Percentiles rank a stretch among this genome's conserved stretches.
phyloP scores from a whole-genome alignment of 208 protist species.

The Trypanosoma avium region DNA sequence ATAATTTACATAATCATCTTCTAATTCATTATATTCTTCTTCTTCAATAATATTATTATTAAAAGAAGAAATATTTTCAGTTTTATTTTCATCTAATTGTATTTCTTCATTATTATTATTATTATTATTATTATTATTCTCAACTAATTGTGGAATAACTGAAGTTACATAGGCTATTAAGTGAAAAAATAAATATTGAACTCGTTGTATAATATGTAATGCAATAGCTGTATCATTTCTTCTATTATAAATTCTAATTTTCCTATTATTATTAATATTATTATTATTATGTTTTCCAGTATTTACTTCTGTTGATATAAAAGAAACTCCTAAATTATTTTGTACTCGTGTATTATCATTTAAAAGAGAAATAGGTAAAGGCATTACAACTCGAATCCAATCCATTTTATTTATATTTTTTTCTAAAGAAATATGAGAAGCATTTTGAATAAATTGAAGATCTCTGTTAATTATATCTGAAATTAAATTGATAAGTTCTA shows the following conservation, averaged over 20 bases:
- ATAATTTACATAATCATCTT: slow-evolving; percentile 2
- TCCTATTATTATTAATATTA: background rate
- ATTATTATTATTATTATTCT: background rate
- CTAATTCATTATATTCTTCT: background rate
- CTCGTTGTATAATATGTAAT: slow-evolving; percentile 21
- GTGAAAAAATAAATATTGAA: slow-evolving; percentile 24
- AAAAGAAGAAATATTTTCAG: background rate
- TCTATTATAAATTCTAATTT: background rate
- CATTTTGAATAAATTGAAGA: background rate
- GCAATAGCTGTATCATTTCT: slow-evolving; percentile 7
- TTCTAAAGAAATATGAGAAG: too few species aligned
- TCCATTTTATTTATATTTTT: background rate
- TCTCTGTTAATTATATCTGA: slow-evolving; percentile 15
- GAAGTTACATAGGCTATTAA: slow-evolving; percentile 19
- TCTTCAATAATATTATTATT: background rate
- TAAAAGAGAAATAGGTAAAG: slow-evolving; percentile 1
- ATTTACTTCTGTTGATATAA: too few species aligned
- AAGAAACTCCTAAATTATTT: too few species aligned
- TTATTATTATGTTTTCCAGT: background rate
- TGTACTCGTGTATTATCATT: too few species aligned
- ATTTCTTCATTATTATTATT: background rate
- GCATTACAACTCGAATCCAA: slow-evolving; percentile 10
- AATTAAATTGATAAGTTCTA: slow-evolving; percentile 14
- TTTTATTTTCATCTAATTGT: background rate
- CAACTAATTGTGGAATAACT: background rate